phyloP scores from a whole-genome alignment of 768 basidiomycete genomes.

The Nevesoporus exiguus region DNA sequence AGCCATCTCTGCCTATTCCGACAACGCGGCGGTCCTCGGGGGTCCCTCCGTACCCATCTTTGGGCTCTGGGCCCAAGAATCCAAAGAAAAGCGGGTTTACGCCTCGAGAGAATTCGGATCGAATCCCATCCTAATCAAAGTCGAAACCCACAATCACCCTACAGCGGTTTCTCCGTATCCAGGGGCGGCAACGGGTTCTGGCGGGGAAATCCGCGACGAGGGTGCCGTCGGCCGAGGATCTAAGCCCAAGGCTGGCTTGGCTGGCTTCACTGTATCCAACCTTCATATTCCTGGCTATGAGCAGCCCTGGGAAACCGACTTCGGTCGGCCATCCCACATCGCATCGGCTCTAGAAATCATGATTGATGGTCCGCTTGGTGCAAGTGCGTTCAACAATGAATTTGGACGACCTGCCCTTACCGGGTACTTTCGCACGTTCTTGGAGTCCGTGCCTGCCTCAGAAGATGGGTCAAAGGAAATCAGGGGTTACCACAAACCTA shows the following conservation, averaged over 20 bases:
- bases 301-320: constrained; percentile 96
- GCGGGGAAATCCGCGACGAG: constrained; percentile 98
- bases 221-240: constrained; percentile 94
- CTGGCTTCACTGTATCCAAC: constrained; percentile 92
- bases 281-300: constrained; percentile 86
- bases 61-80: constrained; percentile 40
- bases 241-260: constrained; percentile 91
- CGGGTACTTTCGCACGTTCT: constrained; percentile 95
- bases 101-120: constrained; percentile 52
- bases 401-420: constrained; percentile 91
- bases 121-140: constrained; percentile 91
- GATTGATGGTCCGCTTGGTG: constrained; percentile 93
- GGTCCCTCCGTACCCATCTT: constrained; percentile 73
- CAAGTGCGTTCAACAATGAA: constrained; percentile 97
- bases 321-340: constrained; percentile 87
- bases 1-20: constrained; percentile 95
- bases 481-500: constrained; percentile 98
- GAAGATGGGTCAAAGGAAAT: constrained; percentile 54
- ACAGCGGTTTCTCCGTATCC: constrained; percentile 98
- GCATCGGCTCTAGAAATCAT: constrained; percentile 95
- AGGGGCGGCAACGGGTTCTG: constrained; percentile 98
- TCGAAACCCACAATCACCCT: constrained; percentile 99
- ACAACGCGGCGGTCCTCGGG: constrained; percentile 93
- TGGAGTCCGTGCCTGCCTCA: constrained; percentile 64
- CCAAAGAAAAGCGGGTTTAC: constrained; percentile 45